Evolutionary conservation across 768 basidiomycete genomes (phyloP), one percentile per base, ranked within the genome.

Genomic region (Rhodocollybia butyracea): DNA sequence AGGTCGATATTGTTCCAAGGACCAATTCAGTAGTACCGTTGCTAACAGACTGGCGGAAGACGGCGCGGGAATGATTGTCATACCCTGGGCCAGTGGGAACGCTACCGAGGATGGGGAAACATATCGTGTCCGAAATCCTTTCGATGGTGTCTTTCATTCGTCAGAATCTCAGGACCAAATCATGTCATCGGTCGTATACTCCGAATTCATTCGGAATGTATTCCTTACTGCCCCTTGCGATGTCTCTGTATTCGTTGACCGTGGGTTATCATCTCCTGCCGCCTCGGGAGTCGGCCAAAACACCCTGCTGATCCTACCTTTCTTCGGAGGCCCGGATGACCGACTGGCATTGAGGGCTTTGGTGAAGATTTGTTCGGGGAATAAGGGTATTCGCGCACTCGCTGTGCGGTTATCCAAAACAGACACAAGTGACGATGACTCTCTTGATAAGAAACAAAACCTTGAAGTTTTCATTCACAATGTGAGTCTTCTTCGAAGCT

Each of bases 251-350:
- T 95, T 91, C 67, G 80, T 97, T 56, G 96, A 98, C 67, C 76
- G 86, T 24, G 87, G 86, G 1, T 68, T 78, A 21, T 45, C 53
- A 10, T 19, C 30, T 30, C 62, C 67, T 42, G 59, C 66, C 1
- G 61, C 66, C 4, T 45, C 64, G 56, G 57, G 57, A 53, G 57
- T 61, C 43, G 29, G 65, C 46, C 76, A 87, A 57, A 90, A 91
- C 59, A 64, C 98, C 27, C 84, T 54, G 3, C 31, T 54, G 41
- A 43, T 95, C 67, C 65, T 94, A 39, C 91, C 95, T 0, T 98
- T 96, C 82, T 89, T 93, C 66, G 96, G 96, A 34, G 96, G 96
- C 0, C 86, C 92, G 0, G 96, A 99, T 66, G 96, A 98, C 66
- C 84, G 97, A 1, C 76, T 93, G 21, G 91, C 92, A 0, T 72